Percentiles rank a stretch among this genome's conserved stretches.
phyloP scores from a whole-genome alignment of 2,329 filamentous ascomycete genomes.

The Dactylonectria macrodidyma region DNA sequence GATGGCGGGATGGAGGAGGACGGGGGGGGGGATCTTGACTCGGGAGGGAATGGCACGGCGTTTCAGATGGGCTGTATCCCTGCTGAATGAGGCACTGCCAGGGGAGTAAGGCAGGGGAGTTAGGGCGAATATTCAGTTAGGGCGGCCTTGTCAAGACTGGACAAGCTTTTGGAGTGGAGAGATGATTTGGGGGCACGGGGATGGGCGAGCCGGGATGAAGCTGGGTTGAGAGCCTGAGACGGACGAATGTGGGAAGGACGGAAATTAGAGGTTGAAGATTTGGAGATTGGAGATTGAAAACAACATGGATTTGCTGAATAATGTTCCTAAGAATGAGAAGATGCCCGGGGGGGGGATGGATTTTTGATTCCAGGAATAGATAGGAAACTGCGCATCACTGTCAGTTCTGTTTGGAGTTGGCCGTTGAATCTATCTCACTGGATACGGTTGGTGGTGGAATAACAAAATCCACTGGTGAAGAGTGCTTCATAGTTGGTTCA shows the following conservation, averaged over 20 bases:
- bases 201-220: slow-evolving; percentile 28
- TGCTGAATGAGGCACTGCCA: slow-evolving; percentile 46
- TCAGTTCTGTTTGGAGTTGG: too few species aligned
- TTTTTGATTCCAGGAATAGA: neutral
- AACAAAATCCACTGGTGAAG: neutral
- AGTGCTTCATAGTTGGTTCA: neutral
- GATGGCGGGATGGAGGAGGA: neutral
- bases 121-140: neutral
- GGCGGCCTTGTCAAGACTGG: slow-evolving; percentile 54
- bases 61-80: slow-evolving; percentile 54
- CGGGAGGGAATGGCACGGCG: slow-evolving; percentile 47
- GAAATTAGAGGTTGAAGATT: slow-evolving; percentile 15
- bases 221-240: neutral
- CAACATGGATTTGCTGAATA: slow-evolving; percentile 8
- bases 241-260: slow-evolving; percentile 14
- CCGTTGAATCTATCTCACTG: too few species aligned
- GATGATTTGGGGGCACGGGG: slow-evolving; percentile 35
- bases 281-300: slow-evolving; percentile 23
- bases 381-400: neutral
- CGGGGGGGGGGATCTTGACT: slow-evolving; percentile 43
- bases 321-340: neutral
- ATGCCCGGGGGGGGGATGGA: neutral
- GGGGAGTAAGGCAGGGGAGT: slow-evolving; percentile 10
- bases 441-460: neutral
- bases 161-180: slow-evolving; percentile 55